Base-by-base conservation (phyloP, 768 basidiomycete species). In the Psilocybe sp. region DNA sequence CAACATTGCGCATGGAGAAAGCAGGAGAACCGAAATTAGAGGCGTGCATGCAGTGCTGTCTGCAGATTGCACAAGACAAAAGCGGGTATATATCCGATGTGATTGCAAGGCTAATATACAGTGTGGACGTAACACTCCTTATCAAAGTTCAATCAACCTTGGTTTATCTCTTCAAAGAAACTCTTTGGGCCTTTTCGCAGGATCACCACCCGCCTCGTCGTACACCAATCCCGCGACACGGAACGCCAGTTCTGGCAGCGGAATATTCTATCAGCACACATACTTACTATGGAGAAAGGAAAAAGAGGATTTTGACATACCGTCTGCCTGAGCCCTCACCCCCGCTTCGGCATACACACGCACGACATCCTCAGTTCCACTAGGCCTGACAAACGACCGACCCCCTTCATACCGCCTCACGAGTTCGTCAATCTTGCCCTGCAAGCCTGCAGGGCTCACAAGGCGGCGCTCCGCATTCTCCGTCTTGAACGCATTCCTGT, bases 281-380 rank as follows among this genome's bases (percentile, higher is more conserved):
- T 44, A n/a, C 31, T 15, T 37, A 35, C 11, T 19, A 40, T 32
- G 19, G 6, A 35, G 19, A 39, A 40, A 34, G 19, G 6, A 35
- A 19, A 39, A 11, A 37, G 18, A 19, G 12, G 28, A 41, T 11
- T 35, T 28, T 38, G 16, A 74, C 86, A 62, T 57, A 97, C 96
- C 89, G 65, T 95, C 92, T 15, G 89, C 92, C 58, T 87, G 85
- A 12, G 79, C 67, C 52, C 79, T 81, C 37, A 81, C 70, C 40
- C 73, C 75, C 1, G 97, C 96, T 66, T 99, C 97, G 1, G 95
- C 97, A 63, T 98, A 99, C 13, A 99, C 94, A 51, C 97, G 79
- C 5, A 99, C 97, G 19, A 96, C 95, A 61, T 99, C 95, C 67
- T 99, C 97, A 18, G 97, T 99, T 8, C 97, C 97, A 66, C 93